Conservation (phyloP, 2,329 filamentous ascomycete species). For the Cladophialophora immunda region DNA sequence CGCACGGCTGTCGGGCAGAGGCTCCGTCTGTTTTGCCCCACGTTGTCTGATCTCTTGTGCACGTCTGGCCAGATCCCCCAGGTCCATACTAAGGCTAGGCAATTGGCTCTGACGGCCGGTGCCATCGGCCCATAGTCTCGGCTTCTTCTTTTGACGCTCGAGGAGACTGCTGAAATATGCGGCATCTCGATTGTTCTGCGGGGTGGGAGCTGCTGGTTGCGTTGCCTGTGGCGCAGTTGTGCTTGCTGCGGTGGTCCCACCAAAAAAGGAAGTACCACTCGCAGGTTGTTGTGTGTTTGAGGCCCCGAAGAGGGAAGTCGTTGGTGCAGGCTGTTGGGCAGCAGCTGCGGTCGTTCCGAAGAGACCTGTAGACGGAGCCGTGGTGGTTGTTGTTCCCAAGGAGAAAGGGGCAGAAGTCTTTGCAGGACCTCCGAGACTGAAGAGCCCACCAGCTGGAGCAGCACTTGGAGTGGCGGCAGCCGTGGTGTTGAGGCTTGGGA, state of each 20-base stretch:
- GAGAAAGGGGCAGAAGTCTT: conserved; percentile 28
- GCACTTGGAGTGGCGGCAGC: conserved; percentile 18
- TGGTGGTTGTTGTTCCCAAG: conserved; percentile 30
- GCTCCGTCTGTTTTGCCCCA: conserved; percentile 55
- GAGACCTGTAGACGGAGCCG: conserved; percentile 30
- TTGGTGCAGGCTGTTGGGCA: conserved; percentile 30
- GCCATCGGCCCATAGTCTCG: conserved; percentile 63
- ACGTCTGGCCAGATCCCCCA: conserved; percentile 82
- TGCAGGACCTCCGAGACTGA: conserved; percentile 25
- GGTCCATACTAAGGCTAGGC: conserved; percentile 86
- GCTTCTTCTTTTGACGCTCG: conserved; percentile 72
- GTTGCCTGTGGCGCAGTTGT: conserved; percentile 13
- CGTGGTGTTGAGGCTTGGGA: conserved; percentile 26
- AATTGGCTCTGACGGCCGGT: conserved; percentile 73
- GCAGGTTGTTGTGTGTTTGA: conserved; percentile 26
- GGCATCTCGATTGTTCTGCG: conserved; percentile 46
- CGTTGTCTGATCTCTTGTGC: conserved; percentile 80
- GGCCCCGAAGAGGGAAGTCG: conserved; percentile 29
- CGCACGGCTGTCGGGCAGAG: conserved; percentile 60
- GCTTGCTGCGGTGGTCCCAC: conserved; percentile 16
- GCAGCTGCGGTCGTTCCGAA: conserved; percentile 30
- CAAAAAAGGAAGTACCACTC: conserved; percentile 18
- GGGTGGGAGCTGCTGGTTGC: conserved; percentile 26
- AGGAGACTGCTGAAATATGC: conserved; percentile 72
- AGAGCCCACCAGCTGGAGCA: conserved; percentile 25